A percentile compares a stretch with the other conserved stretches of the same genome.
Conservation (phyloP, 345 rosid genomes). For the Eucalyptus rudis region DNA sequence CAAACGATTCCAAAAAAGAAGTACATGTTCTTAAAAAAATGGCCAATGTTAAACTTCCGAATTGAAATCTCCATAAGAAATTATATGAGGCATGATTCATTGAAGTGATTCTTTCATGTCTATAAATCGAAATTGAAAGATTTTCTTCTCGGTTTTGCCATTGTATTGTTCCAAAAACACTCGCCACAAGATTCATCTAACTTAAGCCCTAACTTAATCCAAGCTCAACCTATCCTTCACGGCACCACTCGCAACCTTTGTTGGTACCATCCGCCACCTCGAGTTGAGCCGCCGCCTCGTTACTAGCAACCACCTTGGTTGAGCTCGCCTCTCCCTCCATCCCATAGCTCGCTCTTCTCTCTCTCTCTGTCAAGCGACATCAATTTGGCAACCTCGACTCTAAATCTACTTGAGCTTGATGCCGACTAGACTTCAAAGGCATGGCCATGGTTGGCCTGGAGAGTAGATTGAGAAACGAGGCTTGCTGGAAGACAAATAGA, state of each 20-base stretch:
- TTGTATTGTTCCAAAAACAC: too few relatives aligned
- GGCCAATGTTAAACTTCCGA: accelerated
- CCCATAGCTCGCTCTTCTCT: too few relatives aligned
- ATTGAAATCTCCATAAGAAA: neutral
- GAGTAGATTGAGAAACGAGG: neutral
- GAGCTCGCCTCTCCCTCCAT: too few relatives aligned
- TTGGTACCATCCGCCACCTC: accelerated
- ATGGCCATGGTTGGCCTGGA: neutral
- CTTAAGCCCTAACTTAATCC: too few relatives aligned
- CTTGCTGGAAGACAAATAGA: neutral
- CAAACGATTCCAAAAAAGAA: neutral
- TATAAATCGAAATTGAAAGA: neutral
- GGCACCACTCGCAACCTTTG: accelerated
- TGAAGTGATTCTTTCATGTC: accelerated
- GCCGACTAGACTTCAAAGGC: neutral
- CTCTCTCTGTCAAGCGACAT: neutral
- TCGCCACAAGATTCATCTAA: too few relatives aligned
- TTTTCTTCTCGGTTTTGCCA: too few relatives aligned
- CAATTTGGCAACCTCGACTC: neutral
- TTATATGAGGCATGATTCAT: accelerated
- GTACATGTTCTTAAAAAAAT: neutral
- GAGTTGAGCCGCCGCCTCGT: too few relatives aligned
- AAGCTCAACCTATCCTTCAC: too few relatives aligned
- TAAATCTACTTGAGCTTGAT: neutral
- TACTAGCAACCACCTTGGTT: too few relatives aligned